These are phyloP conservation scores for Aquilaria sinensis DNA, from an alignment of 345 rosid species.

Conservation along the genomic window DNA sequence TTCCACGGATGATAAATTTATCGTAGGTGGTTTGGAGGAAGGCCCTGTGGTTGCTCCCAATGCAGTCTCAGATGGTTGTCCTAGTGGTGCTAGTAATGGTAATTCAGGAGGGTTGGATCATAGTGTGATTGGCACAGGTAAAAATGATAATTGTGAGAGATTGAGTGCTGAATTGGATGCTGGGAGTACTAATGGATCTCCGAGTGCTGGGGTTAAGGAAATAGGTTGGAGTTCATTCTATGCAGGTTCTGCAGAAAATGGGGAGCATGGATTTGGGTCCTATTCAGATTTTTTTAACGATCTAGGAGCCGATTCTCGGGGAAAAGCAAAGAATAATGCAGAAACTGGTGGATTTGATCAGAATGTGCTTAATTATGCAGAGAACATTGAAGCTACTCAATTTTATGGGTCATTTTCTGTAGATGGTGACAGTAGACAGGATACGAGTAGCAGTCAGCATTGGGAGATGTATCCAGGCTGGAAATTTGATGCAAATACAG, in stretches of 20 bases:
- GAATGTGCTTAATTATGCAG: slow-evolving; percentile 20
- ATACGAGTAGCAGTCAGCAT: slow-evolving; percentile 40
- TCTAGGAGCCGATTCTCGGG: slow-evolving; percentile 37
- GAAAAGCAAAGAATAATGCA: slow-evolving; percentile 25
- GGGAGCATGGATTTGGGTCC: slow-evolving; percentile 53
- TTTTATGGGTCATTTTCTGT: slow-evolving; percentile 24
- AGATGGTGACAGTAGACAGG: slow-evolving; percentile 40
- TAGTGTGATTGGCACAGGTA: slow-evolving; percentile 15
- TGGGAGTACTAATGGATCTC: slow-evolving; percentile 29
- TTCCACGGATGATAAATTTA: slow-evolving; percentile 6
- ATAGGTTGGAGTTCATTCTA: slow-evolving; percentile 84
- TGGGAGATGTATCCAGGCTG: slow-evolving; percentile 98
- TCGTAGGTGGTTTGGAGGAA: too few relatives aligned
- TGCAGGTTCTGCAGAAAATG: slow-evolving; percentile 47
- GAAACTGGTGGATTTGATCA: slow-evolving; percentile 16
- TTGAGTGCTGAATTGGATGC: slow-evolving; percentile 20
- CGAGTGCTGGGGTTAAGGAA: slow-evolving; percentile 55
- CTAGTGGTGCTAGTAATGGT: slow-evolving; percentile 4
- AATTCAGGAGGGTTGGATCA: slow-evolving; percentile 19
- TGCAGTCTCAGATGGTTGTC: slow-evolving; percentile 2
- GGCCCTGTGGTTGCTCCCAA: slow-evolving; percentile 7
- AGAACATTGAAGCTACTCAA: slow-evolving; percentile 28
- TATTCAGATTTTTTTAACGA: slow-evolving; percentile 72
- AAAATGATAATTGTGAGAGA: slow-evolving; percentile 14
- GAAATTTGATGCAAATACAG: slow-evolving; percentile 63